phyloP scores from a whole-genome alignment of 2,329 filamentous ascomycete species.

The Tolypocladium capitatum region DNA sequence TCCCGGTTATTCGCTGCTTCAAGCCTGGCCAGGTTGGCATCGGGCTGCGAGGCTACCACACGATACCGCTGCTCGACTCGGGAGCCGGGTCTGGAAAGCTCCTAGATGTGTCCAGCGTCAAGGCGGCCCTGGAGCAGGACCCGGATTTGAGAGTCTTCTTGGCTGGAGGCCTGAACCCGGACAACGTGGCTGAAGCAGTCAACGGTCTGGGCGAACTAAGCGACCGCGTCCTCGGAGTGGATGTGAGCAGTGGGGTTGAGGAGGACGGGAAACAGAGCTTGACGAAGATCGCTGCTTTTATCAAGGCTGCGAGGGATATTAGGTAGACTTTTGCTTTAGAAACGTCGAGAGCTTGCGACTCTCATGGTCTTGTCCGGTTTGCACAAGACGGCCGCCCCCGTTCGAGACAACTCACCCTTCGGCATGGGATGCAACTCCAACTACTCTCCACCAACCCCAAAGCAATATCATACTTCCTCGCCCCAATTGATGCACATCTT shows the following conservation, averaged over 20 bases:
- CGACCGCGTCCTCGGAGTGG: conserved; percentile 63
- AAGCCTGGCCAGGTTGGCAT: conserved; percentile 62
- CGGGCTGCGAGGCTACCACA: conserved; percentile 65
- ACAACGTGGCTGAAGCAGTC: conserved; percentile 61
- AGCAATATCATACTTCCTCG: neutral
- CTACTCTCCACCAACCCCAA: neutral
- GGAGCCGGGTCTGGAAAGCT: conserved; percentile 72
- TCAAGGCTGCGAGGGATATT: conserved; percentile 57
- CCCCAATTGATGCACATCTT: neutral
- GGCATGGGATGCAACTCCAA: neutral
- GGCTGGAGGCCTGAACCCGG: conserved; percentile 70
- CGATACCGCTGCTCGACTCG: conserved; percentile 73
- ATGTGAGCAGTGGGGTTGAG: conserved; percentile 92
- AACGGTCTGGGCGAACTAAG: conserved; percentile 45
- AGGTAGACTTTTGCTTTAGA: conserved; percentile 18
- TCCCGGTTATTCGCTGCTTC: conserved; percentile 83
- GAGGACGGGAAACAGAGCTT: conserved; percentile 67
- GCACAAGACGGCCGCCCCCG: neutral
- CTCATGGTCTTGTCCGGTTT: neutral
- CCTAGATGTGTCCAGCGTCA: conserved; percentile 59
- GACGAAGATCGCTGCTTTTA: conserved; percentile 68
- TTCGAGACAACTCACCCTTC: neutral
- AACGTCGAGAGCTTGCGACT: neutral
- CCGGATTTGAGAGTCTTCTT: conserved; percentile 61
- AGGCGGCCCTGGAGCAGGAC: conserved; percentile 51